Conservation (phyloP, 2,329 filamentous ascomycete genomes). For the Ascochyta rabiei region DNA sequence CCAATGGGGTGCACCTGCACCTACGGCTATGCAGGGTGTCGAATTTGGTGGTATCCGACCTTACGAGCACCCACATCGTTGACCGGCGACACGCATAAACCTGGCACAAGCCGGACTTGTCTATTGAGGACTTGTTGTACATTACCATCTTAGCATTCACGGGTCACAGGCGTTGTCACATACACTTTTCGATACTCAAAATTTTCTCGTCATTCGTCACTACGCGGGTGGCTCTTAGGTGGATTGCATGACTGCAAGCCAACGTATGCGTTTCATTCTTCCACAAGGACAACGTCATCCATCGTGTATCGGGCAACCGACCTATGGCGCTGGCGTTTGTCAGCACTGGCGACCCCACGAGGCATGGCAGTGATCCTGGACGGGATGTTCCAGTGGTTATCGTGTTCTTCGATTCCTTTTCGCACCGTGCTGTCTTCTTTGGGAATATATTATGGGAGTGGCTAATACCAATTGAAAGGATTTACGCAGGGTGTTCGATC, state of each 20-base stretch:
- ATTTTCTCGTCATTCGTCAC: background rate
- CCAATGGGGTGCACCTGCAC: conserved; percentile 41
- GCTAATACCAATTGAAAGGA: conserved; percentile 9
- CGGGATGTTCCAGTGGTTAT: background rate
- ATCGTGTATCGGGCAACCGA: background rate
- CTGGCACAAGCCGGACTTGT: background rate
- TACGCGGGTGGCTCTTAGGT: background rate
- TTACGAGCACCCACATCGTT: conserved; percentile 47
- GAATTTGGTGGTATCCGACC: conserved; percentile 51
- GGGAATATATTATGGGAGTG: conserved; percentile 8
- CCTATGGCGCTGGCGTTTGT: background rate
- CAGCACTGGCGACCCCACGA: background rate
- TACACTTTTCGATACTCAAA: conserved; percentile 11
- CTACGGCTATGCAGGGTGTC: conserved; percentile 57
- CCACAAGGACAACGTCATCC: background rate
- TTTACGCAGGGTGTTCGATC: conserved; percentile 12
- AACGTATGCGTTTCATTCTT: conserved; percentile 3
- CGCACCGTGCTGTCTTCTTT: conserved; percentile 5
- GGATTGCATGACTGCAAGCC: conserved; percentile 2
- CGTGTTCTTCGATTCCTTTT: background rate
- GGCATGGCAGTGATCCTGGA: background rate
- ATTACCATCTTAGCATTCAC: conserved; percentile 17
- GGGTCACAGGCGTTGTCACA: conserved; percentile 14
- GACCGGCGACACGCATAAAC: background rate
- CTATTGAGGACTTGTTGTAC: conserved; percentile 10